phyloP scores from a whole-genome alignment of 83 land plant genomes.

The Diphasiastrum complanatum region DNA sequence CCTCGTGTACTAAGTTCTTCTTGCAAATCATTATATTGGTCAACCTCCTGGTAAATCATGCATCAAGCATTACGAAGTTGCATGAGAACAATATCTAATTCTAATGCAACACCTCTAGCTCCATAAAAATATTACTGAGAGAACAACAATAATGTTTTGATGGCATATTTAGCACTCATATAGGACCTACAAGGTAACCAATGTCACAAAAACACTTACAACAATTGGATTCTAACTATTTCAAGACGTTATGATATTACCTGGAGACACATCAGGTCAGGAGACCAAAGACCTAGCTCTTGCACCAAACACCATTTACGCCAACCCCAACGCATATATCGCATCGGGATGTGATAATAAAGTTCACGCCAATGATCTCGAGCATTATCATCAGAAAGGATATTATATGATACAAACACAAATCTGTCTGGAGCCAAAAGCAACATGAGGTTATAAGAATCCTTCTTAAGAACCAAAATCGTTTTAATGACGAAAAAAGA shows the following conservation, averaged over 20 bases:
- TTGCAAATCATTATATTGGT: constrained; percentile 63
- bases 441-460: too few relatives aligned
- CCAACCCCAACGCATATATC: constrained; percentile 68
- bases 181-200: too few relatives aligned
- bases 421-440: constrained; percentile 66
- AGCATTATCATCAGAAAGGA: constrained; percentile 83
- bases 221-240: neutral
- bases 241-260: constrained; percentile 22
- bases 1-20: constrained; percentile 45
- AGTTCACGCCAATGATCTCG: constrained; percentile 47
- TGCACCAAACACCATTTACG: constrained; percentile 54
- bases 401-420: constrained; percentile 74
- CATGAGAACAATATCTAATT: too few relatives aligned
- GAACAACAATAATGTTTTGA: too few relatives aligned
- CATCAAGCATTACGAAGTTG: too few relatives aligned
- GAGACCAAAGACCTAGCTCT: constrained; percentile 86
- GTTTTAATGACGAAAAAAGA: too few relatives aligned
- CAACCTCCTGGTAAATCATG: constrained; percentile 64
- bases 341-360: constrained; percentile 69
- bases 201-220: neutral
- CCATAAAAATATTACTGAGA: too few relatives aligned
- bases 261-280: constrained; percentile 93
- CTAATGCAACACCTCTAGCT: too few relatives aligned
- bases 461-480: too few relatives aligned
- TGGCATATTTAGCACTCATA: too few relatives aligned